Conservation (phyloP, 371 early-diverging fungal species). For the Rhizopus delemar region DNA sequence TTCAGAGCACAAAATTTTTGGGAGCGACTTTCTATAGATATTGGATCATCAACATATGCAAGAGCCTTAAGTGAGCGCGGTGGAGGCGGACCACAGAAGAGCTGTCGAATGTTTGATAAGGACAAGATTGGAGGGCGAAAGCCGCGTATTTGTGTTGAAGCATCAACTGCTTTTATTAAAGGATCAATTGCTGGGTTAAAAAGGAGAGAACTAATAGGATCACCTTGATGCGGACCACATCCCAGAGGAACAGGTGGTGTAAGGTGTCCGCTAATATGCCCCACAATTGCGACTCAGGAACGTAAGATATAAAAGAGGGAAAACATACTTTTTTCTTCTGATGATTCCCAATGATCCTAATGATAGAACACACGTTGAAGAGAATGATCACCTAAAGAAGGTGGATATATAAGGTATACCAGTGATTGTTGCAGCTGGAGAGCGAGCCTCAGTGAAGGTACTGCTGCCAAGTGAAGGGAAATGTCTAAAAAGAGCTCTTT, state of each 20-base stretch:
- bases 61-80: background rate
- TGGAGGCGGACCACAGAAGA: too few relatives aligned
- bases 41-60: background rate
- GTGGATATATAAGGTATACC: too few relatives aligned
- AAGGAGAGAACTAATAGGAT: conserved; percentile 16
- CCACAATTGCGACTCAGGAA: background rate
- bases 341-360: too few relatives aligned
- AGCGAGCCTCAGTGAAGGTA: too few relatives aligned
- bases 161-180: background rate
- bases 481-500: too few relatives aligned
- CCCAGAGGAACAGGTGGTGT: background rate
- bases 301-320: too few relatives aligned
- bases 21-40: background rate
- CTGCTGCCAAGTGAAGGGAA: too few relatives aligned
- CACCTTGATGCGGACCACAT: conserved; percentile 17
- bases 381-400: too few relatives aligned
- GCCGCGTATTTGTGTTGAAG: background rate
- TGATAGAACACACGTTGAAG: too few relatives aligned
- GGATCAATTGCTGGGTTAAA: conserved; percentile 21
- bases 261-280: conserved; percentile 1
- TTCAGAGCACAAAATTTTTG: too few relatives aligned
- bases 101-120: background rate
- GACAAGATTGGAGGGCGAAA: background rate
- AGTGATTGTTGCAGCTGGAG: too few relatives aligned
- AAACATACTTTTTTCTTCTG: too few relatives aligned